Base-by-base conservation (phyloP, 73 alveolate genomes). In the Symbiodinium pilosum region DNA sequence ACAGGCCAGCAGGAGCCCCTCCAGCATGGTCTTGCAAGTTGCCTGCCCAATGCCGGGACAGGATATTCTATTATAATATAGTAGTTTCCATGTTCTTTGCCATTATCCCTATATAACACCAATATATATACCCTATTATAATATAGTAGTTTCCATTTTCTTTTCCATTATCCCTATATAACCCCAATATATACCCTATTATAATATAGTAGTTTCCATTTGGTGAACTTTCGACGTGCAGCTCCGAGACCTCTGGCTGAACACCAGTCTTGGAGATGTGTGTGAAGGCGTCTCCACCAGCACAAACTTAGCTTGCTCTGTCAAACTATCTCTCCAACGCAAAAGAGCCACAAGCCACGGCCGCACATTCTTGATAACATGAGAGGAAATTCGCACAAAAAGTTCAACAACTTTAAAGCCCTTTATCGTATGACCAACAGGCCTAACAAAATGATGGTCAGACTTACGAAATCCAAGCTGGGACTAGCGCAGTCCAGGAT, bases 181-280 rank as follows among this genome's bases (percentile, higher is more conserved):
- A n/a, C n/a, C n/a, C n/a, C n/a, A n/a, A n/a, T n/a, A n/a, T n/a
- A n/a, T n/a, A n/a, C n/a, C n/a, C n/a, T n/a, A n/a, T n/a, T n/a
- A n/a, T n/a, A n/a, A n/a, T n/a, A n/a, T n/a, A n/a, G n/a, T n/a
- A n/a, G n/a, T n/a, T n/a, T n/a, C n/a, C n/a, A n/a, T n/a, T n/a
- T n/a, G n/a, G n/a, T n/a, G n/a, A n/a, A n/a, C n/a, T n/a, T n/a
- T n/a, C n/a, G n/a, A n/a, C n/a, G n/a, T n/a, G n/a, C n/a, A n/a
- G n/a, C n/a, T n/a, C n/a, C n/a, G n/a, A 69, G 43, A 86, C 95
- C 95, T 89, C 95, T 30, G 95, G 44, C 87, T 89, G 95, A 42
- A 89, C 95, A 21, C 95, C 95, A n/a, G 95, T 89, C 73, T 89
- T 89, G 30, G 87, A 56, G 43, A 89, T 89, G 69, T 89, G 95